A percentile compares a stretch with the other conserved stretches of the same genome.
Evolutionary conservation across 176 grass and related monocot species (phyloP).

Genomic region (Oryza australiensis): DNA sequence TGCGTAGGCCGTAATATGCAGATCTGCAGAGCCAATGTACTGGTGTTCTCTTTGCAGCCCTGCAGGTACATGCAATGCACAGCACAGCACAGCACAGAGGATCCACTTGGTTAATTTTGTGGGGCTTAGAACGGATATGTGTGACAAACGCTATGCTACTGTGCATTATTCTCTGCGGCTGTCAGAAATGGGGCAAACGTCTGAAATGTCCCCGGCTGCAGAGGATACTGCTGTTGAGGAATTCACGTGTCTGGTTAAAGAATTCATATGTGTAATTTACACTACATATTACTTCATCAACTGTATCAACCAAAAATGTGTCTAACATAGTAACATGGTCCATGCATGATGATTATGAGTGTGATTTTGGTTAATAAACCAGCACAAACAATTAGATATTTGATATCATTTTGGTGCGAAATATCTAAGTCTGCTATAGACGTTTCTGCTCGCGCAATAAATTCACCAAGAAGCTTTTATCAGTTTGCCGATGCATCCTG

Average conservation of each 20-base stretch:
- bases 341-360: background rate
- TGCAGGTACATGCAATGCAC: background rate
- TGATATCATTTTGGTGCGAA: background rate
- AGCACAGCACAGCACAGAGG: background rate
- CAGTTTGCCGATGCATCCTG: background rate
- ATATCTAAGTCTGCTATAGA: background rate
- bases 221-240: background rate
- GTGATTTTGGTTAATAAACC: background rate
- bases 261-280: background rate
- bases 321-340: background rate
- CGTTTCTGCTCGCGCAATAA: background rate
- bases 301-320: background rate
- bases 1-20: background rate
- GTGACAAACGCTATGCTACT: background rate
- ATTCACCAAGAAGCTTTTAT: background rate
- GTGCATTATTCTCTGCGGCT: slow-evolving; percentile 38
- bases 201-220: background rate
- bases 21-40: background rate
- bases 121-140: slow-evolving; percentile 30
- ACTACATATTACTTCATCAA: background rate
- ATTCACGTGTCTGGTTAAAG: background rate
- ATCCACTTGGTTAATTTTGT: background rate
- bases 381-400: background rate
- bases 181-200: slow-evolving; percentile 9
- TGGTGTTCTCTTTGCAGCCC: background rate